Evolutionary conservation across 2,329 filamentous ascomycete genomes (phyloP).

Genomic region (Lasiodiplodia sp.): DNA sequence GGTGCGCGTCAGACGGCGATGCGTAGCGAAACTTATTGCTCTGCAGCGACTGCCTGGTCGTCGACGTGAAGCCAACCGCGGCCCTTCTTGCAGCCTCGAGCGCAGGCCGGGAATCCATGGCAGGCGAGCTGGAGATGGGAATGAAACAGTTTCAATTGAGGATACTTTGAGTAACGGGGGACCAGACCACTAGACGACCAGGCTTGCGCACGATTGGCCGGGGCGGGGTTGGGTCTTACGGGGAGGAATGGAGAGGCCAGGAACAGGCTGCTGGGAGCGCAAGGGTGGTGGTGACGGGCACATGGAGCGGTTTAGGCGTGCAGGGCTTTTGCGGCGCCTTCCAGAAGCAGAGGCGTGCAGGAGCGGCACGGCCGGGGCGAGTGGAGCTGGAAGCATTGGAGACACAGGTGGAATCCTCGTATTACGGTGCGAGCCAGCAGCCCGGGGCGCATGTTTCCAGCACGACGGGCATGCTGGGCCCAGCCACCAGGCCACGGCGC

Average conservation of each 20-base stretch:
- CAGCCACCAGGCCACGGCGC: conserved; percentile 30
- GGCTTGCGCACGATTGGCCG: conserved; percentile 21
- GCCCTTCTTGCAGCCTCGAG: conserved; percentile 8
- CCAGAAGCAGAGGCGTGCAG: conserved; percentile 29
- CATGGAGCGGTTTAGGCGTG: conserved; percentile 28
- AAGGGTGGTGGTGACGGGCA: conserved; percentile 24
- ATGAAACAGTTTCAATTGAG: conserved; percentile 32
- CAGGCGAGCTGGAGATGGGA: conserved; percentile 18
- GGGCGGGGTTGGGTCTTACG: conserved; percentile 17
- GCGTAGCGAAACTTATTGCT: background rate
- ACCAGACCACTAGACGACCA: conserved; percentile 21
- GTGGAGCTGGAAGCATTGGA: conserved; percentile 27
- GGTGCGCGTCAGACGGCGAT: background rate
- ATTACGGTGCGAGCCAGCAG: conserved; percentile 22
- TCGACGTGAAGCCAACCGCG: conserved; percentile 3
- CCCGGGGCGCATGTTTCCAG: conserved; percentile 29
- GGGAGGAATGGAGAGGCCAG: conserved; percentile 26
- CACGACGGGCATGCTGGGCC: conserved; percentile 29
- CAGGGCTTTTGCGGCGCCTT: conserved; percentile 18
- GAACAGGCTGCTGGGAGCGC: conserved; percentile 27
- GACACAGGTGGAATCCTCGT: conserved; percentile 29
- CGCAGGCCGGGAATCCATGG: conserved; percentile 22
- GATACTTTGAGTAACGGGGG: conserved; percentile 29
- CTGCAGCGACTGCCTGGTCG: background rate
- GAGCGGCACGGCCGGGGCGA: conserved; percentile 12